phyloP scores from a whole-genome alignment of 306 rosid species.

The Comarum palustre region DNA sequence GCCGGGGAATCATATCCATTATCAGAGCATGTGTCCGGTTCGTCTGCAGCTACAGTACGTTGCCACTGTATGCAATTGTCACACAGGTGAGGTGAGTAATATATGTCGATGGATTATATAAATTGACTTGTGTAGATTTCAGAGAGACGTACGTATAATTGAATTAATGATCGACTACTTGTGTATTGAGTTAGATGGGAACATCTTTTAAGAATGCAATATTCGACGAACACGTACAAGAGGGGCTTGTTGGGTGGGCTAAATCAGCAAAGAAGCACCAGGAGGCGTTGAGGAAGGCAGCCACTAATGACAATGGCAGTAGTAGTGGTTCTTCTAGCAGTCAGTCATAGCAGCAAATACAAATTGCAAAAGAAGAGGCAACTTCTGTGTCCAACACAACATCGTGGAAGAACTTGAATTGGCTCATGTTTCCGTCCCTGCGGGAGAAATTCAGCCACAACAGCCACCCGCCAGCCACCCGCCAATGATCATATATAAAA shows the following conservation, averaged over 20 bases:
- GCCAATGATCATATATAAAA: background rate
- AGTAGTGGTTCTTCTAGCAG: conserved; percentile 20
- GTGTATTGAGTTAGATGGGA: conserved; percentile 32
- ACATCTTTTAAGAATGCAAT: conserved; percentile 33
- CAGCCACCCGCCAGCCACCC: background rate
- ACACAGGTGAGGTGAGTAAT: conserved; percentile 32
- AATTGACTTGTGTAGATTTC: background rate
- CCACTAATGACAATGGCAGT: background rate
- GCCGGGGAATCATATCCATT: background rate
- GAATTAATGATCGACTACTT: background rate
- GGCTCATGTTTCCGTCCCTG: background rate
- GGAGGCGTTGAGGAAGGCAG: conserved; percentile 21
- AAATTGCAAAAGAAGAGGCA: background rate
- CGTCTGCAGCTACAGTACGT: conserved; percentile 38
- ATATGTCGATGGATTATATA: background rate
- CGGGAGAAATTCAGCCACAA: background rate
- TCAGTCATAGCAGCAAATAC: conserved; percentile 10
- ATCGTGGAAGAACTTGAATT: background rate
- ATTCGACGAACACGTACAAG: conserved; percentile 31
- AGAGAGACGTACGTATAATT: background rate
- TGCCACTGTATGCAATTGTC: conserved; percentile 37
- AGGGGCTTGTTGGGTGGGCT: conserved; percentile 32
- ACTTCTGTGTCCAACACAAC: background rate
- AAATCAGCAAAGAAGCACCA: conserved; percentile 18
- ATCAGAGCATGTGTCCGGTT: conserved; percentile 32